Evolutionary conservation across 352 stramenopile genomes (phyloP), one percentile per base, ranked within the genome.

Genomic region (Globisporangium abappressorium): DNA sequence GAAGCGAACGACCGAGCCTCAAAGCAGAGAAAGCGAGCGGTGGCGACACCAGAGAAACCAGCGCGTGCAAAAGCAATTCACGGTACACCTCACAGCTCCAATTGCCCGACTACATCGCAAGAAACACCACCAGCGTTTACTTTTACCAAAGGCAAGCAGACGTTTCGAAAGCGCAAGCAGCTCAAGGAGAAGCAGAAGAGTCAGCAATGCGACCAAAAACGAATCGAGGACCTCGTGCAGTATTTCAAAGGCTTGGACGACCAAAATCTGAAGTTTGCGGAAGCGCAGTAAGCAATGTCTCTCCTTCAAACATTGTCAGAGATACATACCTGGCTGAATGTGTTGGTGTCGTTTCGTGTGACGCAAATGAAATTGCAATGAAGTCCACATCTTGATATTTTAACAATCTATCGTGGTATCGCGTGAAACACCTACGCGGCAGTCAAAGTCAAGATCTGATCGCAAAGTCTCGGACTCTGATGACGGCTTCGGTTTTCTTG

Each of bases 401-500:
- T 51, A 46, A 28, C 64, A 57, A 62, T 64, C 64, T 57, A 69
- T 49, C 26, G 22, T 62, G 30, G 36, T 24, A 43, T 30, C 49
- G 22, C 30, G 38, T 47, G 28, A 57, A n/a, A 38, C 14, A 38
- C 18, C 33, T 75, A 69, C 22, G 68, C 64, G 62, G 64, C 77
- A 6, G 79, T 81, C 49, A 92, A 63, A 9, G 66, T 65, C 38
- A 89, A 54, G 57, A 96, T 66, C 59, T 92, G 69, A 65, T 94
- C 86, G 71, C 86, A 94, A 60, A 87, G 91, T 30, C 63, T 78
- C 33, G 88, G 84, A 64, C 63, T 90, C 66, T 90, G 88, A 56
- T 94, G 85, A 30, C 86, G 85, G 56, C 59, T 83, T 14, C 81
- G 77, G 54, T 94, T 93, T 55, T 94, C 86, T 59, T 82, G 61